Percentiles rank a stretch among this genome's conserved stretches.
Evolutionary conservation across 192 early-diverging fungal genomes (phyloP).

Genomic region (Gryganskiella cystojenkinii): DNA sequence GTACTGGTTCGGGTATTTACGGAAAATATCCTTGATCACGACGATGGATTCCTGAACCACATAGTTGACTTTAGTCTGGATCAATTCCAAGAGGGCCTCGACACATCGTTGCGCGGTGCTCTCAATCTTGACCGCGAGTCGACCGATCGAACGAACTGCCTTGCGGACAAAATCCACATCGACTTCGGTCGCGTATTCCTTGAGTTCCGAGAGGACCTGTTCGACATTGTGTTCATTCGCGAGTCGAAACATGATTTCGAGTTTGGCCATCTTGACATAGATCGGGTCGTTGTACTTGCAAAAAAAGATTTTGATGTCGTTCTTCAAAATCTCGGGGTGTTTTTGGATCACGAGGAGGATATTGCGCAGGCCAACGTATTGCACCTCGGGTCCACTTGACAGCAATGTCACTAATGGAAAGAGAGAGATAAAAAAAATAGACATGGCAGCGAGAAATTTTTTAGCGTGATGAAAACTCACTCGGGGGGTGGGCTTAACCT

Average conservation of each 20-base stretch:
- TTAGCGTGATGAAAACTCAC: background rate
- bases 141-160: conserved; percentile 96
- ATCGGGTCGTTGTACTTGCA: conserved; percentile 99
- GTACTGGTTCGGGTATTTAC: conserved; percentile 98
- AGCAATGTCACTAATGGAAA: conserved; percentile 83
- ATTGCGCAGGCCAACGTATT: conserved; percentile 97
- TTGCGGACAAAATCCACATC: conserved; percentile 99
- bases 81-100: conserved; percentile 86
- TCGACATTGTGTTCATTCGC: conserved; percentile 86
- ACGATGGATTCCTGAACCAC: conserved; percentile 98
- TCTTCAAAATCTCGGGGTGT: conserved; percentile 88
- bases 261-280: conserved; percentile 97
- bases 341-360: conserved; percentile 94
- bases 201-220: conserved; percentile 90
- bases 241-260: conserved; percentile 94
- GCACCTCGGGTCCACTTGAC: conserved; percentile 90
- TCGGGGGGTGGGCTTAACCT: background rate
- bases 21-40: conserved; percentile 98
- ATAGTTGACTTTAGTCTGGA: conserved; percentile 98
- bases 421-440: background rate
- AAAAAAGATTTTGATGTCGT: conserved; percentile 98
- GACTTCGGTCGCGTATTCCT: conserved; percentile 95
- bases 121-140: conserved; percentile 97
- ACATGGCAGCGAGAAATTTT: background rate
- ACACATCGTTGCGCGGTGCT: conserved; percentile 88